A percentile compares a stretch with the other conserved stretches of the same genome.
phyloP scores from a whole-genome alignment of 371 early-diverging fungal species.

The Mucor piriformis region DNA sequence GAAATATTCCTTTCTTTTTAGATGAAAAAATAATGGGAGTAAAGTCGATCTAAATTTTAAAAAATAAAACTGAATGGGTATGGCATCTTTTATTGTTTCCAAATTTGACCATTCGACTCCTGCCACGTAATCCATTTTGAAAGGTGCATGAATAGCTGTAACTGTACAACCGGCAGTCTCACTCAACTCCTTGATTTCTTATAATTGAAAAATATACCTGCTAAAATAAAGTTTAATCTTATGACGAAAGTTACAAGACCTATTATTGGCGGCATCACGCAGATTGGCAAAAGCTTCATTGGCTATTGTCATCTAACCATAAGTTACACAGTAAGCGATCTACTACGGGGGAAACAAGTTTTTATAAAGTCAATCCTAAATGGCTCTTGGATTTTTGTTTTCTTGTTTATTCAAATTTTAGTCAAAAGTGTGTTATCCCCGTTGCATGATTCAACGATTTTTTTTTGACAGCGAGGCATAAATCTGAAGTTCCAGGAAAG shows the following conservation, averaged over 20 bases:
- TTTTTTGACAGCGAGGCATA: not conserved
- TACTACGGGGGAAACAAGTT: no score
- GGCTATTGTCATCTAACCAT: no score
- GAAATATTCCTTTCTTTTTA: not conserved
- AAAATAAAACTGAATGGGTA: no score
- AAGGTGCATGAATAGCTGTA: not conserved
- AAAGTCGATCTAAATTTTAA: no score
- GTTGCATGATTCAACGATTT: not conserved
- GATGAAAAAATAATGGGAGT: not conserved
- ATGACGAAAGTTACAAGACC: conserved; percentile 13
- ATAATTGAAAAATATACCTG: not conserved
- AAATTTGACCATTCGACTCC: not conserved
- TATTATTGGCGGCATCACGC: conserved; percentile 7
- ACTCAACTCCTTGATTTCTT: not conserved
- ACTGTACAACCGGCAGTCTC: no score
- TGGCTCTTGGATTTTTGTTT: no score
- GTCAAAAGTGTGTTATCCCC: no score
- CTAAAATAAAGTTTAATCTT: not conserved
- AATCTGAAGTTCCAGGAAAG: not conserved
- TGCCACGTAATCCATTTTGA: not conserved
- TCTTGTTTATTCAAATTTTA: no score
- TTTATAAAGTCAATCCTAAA: no score
- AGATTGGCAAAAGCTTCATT: no score
- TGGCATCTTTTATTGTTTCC: no score
- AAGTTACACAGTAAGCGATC: no score